phyloP scores from a whole-genome alignment of 1,284 basidiomycete species.

The Sanghuangporus baumii region DNA sequence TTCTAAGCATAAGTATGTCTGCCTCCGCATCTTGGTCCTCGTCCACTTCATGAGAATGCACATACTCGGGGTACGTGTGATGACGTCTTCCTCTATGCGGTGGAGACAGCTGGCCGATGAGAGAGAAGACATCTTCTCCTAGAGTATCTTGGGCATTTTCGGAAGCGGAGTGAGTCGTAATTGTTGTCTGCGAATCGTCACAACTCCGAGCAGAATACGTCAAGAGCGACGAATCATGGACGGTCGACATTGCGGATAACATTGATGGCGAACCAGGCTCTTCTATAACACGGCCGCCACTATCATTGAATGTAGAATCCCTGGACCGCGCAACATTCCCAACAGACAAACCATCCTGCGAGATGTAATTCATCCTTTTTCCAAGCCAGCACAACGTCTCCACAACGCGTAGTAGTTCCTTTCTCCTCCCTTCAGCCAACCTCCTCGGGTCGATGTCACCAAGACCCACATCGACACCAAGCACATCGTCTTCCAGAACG shows the following conservation, averaged over 20 bases:
- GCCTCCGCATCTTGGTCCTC: constrained; percentile 35
- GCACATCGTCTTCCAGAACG: constrained; percentile 62
- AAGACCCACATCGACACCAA: constrained; percentile 47
- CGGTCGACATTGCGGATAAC: not conserved
- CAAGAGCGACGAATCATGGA: not conserved
- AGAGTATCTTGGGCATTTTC: not conserved
- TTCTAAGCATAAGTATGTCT: constrained; percentile 5
- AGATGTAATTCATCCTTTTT: constrained; percentile 36
- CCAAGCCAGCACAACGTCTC: constrained; percentile 64
- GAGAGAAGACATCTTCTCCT: not conserved
- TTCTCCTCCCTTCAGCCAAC: constrained; percentile 54
- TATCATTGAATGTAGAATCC: not conserved
- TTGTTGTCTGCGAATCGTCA: constrained; percentile 11
- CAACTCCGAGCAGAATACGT: not conserved
- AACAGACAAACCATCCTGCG: constrained; percentile 14
- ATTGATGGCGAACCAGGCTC: not conserved
- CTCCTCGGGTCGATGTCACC: constrained; percentile 48
- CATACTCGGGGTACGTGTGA: constrained; percentile 19
- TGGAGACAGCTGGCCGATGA: not conserved
- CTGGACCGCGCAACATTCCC: constrained; percentile 11
- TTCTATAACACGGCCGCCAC: not conserved
- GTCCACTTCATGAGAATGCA: constrained; percentile 49
- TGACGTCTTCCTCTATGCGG: not conserved
- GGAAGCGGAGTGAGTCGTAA: not conserved
- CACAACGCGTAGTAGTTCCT: constrained; percentile 58